A percentile compares a stretch with the other conserved stretches of the same genome.
phyloP scores from a whole-genome alignment of 257 asterid genomes.

The Leonotis leonurus region DNA sequence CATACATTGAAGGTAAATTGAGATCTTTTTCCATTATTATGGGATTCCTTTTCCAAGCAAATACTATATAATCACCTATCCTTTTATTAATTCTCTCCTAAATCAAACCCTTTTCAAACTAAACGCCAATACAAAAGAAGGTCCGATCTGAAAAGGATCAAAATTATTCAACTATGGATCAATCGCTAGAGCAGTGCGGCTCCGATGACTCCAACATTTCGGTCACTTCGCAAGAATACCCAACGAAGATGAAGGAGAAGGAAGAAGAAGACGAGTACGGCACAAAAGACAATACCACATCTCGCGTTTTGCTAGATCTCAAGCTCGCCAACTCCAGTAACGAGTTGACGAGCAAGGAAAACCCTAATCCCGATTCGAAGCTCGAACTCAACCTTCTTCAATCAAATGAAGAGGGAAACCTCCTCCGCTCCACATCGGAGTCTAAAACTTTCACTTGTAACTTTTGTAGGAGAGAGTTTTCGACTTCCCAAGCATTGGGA shows the following conservation, averaged over 20 bases:
- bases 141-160: too few species aligned
- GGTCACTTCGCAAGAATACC: conserved; percentile 33
- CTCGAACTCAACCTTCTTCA: conserved; percentile 42
- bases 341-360: conserved; percentile 1
- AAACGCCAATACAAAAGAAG: not conserved
- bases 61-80: not conserved
- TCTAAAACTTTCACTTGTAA: conserved; percentile 41
- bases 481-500: conserved; percentile 67
- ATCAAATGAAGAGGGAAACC: conserved; percentile 21
- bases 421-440: conserved; percentile 11
- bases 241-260: conserved; percentile 8
- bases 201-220: conserved; percentile 46
- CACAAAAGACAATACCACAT: conserved; percentile 3
- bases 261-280: not conserved
- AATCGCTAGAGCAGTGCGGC: conserved; percentile 24
- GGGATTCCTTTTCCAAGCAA: conserved; percentile 24
- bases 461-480: conserved; percentile 54
- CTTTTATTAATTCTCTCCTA: not conserved
- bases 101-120: conserved; percentile 8
- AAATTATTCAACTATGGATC: conserved; percentile 19
- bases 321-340: conserved; percentile 25
- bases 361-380: conserved; percentile 19
- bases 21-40: conserved; percentile 37
- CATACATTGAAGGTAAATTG: conserved; percentile 24
- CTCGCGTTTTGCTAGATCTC: conserved; percentile 30